Conservation (phyloP, 106 monocot species). For the Dactylorhiza incarnata region DNA sequence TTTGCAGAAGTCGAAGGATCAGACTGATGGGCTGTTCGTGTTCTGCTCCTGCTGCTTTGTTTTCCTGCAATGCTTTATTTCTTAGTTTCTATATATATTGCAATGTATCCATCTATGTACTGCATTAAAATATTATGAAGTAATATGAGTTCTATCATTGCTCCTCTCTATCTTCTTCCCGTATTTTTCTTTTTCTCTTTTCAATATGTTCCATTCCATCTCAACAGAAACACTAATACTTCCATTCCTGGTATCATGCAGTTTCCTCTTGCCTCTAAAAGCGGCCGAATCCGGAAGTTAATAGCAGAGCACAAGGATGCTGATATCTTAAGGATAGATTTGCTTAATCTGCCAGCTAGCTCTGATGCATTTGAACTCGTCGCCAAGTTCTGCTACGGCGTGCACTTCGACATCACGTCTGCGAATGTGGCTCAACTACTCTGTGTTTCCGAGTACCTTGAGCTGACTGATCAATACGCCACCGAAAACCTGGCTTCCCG, state of each 20-base stretch:
- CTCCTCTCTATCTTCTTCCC: too few species aligned
- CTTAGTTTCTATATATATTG: too few species aligned
- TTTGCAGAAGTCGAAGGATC: too few species aligned
- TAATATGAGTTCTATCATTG: too few species aligned
- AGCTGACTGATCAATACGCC: constrained; percentile 55
- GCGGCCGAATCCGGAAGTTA: constrained; percentile 49
- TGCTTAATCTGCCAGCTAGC: constrained; percentile 42
- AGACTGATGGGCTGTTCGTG: too few species aligned
- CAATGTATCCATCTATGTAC: too few species aligned
- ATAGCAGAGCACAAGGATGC: constrained; percentile 31
- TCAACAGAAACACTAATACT: constrained; percentile 2
- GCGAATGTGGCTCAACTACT: constrained; percentile 40
- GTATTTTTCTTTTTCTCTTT: too few species aligned
- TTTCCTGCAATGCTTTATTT: too few species aligned
- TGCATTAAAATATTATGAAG: too few species aligned
- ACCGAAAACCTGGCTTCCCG: constrained; percentile 32
- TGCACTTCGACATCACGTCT: constrained; percentile 54
- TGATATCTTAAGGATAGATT: constrained; percentile 23
- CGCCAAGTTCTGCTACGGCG: constrained; percentile 61
- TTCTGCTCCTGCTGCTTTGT: too few species aligned
- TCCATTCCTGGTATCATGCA: constrained; percentile 12
- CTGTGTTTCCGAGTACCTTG: constrained; percentile 50
- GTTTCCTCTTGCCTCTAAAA: constrained; percentile 57
- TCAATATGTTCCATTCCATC: too few species aligned
- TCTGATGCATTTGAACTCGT: constrained; percentile 41